Percentiles rank a stretch among this genome's conserved stretches.
phyloP scores from a whole-genome alignment of 2,329 filamentous ascomycete species.

The Podosphaera xanthii region DNA sequence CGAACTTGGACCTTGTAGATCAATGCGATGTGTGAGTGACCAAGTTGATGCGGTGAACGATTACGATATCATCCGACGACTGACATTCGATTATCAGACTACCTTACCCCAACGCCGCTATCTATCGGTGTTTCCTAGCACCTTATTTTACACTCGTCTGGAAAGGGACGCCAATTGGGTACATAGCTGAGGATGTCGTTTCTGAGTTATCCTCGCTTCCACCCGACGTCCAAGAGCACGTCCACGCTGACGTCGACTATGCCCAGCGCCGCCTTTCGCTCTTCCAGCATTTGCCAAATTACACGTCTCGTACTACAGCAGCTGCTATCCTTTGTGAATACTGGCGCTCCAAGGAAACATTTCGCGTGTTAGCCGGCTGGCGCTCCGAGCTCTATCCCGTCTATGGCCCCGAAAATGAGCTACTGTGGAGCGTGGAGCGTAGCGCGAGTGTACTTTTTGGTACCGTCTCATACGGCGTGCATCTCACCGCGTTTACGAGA shows the following conservation, averaged over 20 bases:
- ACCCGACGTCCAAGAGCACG: constrained; percentile 23
- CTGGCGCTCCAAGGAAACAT: constrained; percentile 48
- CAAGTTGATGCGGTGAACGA: not conserved
- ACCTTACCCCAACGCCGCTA: constrained; percentile 42
- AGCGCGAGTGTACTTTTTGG: constrained; percentile 52
- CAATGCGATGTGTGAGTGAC: constrained; percentile 29
- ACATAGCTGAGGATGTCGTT: constrained; percentile 29
- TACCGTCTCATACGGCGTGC: constrained; percentile 54
- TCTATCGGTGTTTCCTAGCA: constrained; percentile 31
- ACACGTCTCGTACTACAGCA: constrained; percentile 35
- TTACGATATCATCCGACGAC: not conserved
- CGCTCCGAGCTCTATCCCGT: constrained; percentile 61
- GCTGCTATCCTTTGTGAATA: constrained; percentile 34
- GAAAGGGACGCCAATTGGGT: constrained; percentile 36
- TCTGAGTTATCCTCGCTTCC: constrained; percentile 26
- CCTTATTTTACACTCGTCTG: constrained; percentile 44
- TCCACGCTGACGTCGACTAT: constrained; percentile 35
- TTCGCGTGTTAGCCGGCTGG: constrained; percentile 58
- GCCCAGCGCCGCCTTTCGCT: constrained; percentile 38
- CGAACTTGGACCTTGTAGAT: constrained; percentile 28
- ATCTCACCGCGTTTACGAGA: constrained; percentile 52
- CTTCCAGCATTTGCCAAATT: constrained; percentile 28
- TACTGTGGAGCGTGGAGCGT: constrained; percentile 59
- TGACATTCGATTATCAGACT: constrained; percentile 30
- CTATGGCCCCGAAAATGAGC: constrained; percentile 35